phyloP scores from a whole-genome alignment of 2,329 filamentous ascomycete species.

The Alternaria gaisen region DNA sequence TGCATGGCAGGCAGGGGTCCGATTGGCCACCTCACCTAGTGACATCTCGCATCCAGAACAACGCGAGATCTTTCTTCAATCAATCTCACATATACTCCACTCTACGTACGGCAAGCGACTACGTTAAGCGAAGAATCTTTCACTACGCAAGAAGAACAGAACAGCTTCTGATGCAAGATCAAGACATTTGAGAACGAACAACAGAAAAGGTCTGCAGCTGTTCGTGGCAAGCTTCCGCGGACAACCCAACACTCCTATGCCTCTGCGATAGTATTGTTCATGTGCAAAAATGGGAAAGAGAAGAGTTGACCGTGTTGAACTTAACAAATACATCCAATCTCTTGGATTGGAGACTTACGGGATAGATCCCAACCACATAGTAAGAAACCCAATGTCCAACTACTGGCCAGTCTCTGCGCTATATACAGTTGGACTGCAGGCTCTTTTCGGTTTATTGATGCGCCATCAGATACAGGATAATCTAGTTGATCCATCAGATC shows the following conservation, averaged over 20 bases:
- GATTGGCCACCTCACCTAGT: not conserved
- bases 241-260: not conserved
- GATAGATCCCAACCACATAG: not conserved
- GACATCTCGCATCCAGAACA: not conserved
- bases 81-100: not conserved
- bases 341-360: not conserved
- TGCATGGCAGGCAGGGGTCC: not conserved
- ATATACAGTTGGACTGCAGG: constrained; percentile 16
- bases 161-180: not conserved
- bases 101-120: not conserved
- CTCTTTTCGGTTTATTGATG: constrained; percentile 17
- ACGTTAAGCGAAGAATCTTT: not conserved
- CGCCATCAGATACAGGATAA: constrained; percentile 9
- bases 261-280: not conserved
- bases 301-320: too few species aligned
- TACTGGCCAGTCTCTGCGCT: not conserved
- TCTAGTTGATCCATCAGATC: constrained; percentile 15
- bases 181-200: not conserved
- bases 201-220: not conserved
- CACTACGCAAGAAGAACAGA: not conserved
- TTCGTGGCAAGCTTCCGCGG: not conserved
- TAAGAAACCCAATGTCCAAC: not conserved
- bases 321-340: not conserved
- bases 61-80: not conserved
- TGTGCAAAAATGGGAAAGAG: not conserved